Percentiles rank a stretch among this genome's conserved stretches.
Evolutionary conservation across 768 basidiomycete genomes (phyloP).

Genomic region (Guyanaporus albipodus): DNA sequence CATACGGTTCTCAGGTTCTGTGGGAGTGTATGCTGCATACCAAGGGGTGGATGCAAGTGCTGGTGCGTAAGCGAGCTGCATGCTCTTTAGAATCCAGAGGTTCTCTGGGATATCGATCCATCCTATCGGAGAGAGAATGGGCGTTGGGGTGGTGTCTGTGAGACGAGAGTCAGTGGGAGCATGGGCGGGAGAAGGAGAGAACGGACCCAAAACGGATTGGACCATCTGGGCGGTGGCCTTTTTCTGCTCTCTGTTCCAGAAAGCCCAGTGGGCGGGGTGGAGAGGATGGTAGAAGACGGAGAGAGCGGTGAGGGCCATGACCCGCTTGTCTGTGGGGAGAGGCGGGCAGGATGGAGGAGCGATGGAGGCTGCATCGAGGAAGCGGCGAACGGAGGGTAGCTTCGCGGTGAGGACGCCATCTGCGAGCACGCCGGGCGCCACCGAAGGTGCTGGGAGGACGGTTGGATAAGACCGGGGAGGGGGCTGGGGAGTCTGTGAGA

Average conservation of each 20-base stretch:
- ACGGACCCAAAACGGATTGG: slow-evolving; percentile 52
- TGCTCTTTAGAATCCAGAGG: slow-evolving; percentile 32
- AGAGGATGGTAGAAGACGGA: slow-evolving; percentile 51
- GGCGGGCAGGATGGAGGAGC: slow-evolving; percentile 38
- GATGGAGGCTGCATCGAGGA: slow-evolving; percentile 41
- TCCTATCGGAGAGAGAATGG: slow-evolving; percentile 34
- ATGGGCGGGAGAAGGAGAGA: neutral
- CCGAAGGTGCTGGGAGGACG: slow-evolving; percentile 20
- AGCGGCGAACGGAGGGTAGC: slow-evolving; percentile 45
- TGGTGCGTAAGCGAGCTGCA: slow-evolving; percentile 28
- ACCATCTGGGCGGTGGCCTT: slow-evolving; percentile 48
- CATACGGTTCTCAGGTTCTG: slow-evolving; percentile 32
- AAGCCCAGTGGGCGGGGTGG: slow-evolving; percentile 58
- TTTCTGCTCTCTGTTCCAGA: slow-evolving; percentile 55
- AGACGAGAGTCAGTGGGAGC: slow-evolving; percentile 4
- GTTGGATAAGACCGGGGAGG: slow-evolving; percentile 20
- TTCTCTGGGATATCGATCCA: slow-evolving; percentile 33
- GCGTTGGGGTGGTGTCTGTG: slow-evolving; percentile 28
- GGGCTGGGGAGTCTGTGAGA: slow-evolving; percentile 19
- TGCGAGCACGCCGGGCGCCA: slow-evolving; percentile 35
- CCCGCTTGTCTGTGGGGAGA: slow-evolving; percentile 37
- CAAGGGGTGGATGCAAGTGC: slow-evolving; percentile 23
- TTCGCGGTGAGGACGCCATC: slow-evolving; percentile 44
- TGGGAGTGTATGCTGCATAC: slow-evolving; percentile 30
- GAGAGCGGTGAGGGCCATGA: slow-evolving; percentile 59